Evolutionary conservation across 768 basidiomycete genomes (phyloP).

Genomic region (Hebeloma cylindrosporum): DNA sequence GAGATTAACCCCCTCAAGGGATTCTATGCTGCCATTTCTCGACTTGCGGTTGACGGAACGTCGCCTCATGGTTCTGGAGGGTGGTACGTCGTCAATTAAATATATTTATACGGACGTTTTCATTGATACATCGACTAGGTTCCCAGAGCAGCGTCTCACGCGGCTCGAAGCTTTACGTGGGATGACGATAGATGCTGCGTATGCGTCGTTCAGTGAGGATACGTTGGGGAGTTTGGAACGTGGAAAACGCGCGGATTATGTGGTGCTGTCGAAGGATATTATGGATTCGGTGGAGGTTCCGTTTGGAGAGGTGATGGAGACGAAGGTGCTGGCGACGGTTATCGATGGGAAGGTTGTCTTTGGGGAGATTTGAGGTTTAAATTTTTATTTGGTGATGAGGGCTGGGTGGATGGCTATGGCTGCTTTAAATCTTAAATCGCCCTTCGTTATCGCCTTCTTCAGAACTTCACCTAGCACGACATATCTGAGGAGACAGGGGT

Average conservation of each 20-base stretch:
- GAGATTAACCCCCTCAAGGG: constrained; percentile 79
- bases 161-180: constrained; percentile 77
- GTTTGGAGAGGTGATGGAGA: constrained; percentile 54
- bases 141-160: constrained; percentile 75
- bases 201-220: constrained; percentile 78
- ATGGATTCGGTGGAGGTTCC: constrained; percentile 52
- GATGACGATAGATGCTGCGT: constrained; percentile 86
- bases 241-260: constrained; percentile 84
- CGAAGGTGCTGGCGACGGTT: constrained; percentile 72
- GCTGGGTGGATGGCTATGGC: too few relatives aligned
- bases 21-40: constrained; percentile 84
- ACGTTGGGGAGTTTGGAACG: constrained; percentile 68
- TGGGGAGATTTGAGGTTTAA: constrained; percentile 27
- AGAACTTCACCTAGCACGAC: not conserved
- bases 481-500: not conserved
- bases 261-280: constrained; percentile 78
- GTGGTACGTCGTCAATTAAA: constrained; percentile 52
- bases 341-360: constrained; percentile 65
- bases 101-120: not conserved
- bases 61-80: constrained; percentile 84
- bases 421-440: constrained; percentile 17
- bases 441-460: not conserved
- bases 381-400: too few relatives aligned
- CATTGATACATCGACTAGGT: constrained; percentile 48
- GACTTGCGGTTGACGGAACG: constrained; percentile 64